Conservation (phyloP, 2,329 filamentous ascomycete genomes). For the Nannizziopsis barbatae region DNA sequence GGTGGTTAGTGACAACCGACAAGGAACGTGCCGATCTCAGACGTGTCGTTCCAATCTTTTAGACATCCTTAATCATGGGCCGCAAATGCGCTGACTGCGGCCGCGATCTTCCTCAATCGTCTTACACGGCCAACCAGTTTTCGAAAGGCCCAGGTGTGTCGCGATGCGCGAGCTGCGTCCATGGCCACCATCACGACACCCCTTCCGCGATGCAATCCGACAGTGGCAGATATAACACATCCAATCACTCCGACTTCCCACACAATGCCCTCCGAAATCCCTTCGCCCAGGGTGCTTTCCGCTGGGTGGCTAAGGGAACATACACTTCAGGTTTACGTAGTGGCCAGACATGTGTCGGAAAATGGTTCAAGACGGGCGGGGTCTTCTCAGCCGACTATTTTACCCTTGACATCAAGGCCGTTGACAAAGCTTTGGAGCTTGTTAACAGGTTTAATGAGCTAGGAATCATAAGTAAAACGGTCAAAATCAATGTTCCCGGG, state of each 20-base stretch:
- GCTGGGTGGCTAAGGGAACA: constrained; percentile 16
- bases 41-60: too few relatives aligned
- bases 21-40: too few relatives aligned
- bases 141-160: constrained; percentile 7
- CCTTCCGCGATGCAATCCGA: constrained; percentile 3
- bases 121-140: constrained; percentile 9
- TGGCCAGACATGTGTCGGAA: constrained; percentile 28
- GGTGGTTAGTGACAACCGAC: too few relatives aligned
- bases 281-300: constrained; percentile 8
- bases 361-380: constrained; percentile 33
- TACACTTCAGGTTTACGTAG: constrained; percentile 24
- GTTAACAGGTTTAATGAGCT: constrained; percentile 30
- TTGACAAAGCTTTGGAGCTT: constrained; percentile 28
- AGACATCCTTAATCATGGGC: constrained; percentile 4
- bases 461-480: constrained; percentile 21
- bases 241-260: background rate
- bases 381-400: constrained; percentile 29
- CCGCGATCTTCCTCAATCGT: constrained; percentile 10
- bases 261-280: background rate
- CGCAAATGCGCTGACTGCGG: constrained; percentile 5
- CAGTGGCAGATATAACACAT: constrained; percentile 9
- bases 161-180: constrained; percentile 9
- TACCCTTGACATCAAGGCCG: constrained; percentile 29
- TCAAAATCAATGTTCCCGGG: constrained; percentile 30
- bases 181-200: constrained; percentile 2